phyloP scores from a whole-genome alignment of 352 stramenopile species.

The Hyaloperonospora arabidopsidis region DNA sequence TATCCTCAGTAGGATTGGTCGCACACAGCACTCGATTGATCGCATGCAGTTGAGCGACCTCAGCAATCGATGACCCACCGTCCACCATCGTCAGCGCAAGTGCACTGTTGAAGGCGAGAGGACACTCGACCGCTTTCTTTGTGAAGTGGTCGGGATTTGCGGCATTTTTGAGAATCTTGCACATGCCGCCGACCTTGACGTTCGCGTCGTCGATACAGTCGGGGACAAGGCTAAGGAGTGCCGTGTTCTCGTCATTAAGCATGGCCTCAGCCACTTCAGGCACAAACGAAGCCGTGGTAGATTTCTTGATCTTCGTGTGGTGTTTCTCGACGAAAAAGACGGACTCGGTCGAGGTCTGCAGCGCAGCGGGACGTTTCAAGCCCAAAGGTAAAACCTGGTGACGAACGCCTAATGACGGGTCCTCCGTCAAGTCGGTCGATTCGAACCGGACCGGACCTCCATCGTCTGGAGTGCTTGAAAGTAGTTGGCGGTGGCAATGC shows the following conservation, averaged over 20 bases:
- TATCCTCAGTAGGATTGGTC: background rate
- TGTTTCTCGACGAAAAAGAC: background rate
- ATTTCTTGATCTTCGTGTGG: too few relatives aligned
- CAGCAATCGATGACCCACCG: too few relatives aligned
- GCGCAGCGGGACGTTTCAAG: background rate
- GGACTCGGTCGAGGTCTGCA: background rate
- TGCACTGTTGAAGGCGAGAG: too few relatives aligned
- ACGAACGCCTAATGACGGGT: too few relatives aligned
- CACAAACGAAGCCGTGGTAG: too few relatives aligned
- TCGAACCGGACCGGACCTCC: background rate
- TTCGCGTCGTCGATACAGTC: background rate
- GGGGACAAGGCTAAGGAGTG: background rate
- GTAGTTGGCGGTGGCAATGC: background rate
- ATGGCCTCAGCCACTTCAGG: too few relatives aligned
- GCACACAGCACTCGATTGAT: background rate
- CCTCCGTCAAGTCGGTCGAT: background rate
- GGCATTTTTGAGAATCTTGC: background rate
- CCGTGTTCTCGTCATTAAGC: slow-evolving; percentile 1
- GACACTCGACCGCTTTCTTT: too few relatives aligned
- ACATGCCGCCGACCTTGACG: background rate
- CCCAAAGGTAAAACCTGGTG: background rate
- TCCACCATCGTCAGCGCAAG: background rate
- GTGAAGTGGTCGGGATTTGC: background rate
- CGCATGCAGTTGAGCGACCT: too few relatives aligned
- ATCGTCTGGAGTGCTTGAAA: background rate